These are phyloP conservation scores for Phoma sp. DNA, from an alignment of 2,329 filamentous ascomycete genomes.

Conservation along the genomic window DNA sequence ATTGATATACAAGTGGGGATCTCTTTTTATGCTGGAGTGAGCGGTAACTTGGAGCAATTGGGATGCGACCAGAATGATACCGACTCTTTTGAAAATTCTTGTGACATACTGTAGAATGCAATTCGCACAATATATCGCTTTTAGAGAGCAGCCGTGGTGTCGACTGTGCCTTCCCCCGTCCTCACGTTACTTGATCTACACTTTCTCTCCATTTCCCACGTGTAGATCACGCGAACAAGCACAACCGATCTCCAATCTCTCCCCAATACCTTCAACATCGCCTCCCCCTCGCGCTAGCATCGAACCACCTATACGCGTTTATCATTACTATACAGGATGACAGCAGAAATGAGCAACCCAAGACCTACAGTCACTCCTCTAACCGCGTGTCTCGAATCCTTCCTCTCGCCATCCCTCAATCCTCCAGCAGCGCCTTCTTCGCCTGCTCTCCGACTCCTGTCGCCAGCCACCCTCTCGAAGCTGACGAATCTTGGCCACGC, in stretches of 20 bases:
- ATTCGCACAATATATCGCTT: not conserved
- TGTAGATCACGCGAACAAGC: not conserved
- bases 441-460: conserved; percentile 28
- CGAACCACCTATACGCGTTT: not conserved
- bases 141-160: not conserved
- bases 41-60: not conserved
- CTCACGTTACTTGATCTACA: not conserved
- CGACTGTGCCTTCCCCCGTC: not conserved
- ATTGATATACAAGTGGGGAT: not conserved
- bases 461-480: conserved; percentile 28
- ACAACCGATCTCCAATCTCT: not conserved
- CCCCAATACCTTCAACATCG: too few relatives aligned
- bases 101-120: not conserved
- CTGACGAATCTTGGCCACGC: conserved; percentile 31
- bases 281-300: too few relatives aligned
- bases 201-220: not conserved
- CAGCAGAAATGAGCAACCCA: conserved; percentile 7
- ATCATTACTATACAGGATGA: not conserved
- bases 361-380: conserved; percentile 16
- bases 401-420: conserved; percentile 25
- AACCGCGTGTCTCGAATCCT: conserved; percentile 39
- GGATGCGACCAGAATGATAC: not conserved
- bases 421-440: conserved; percentile 6
- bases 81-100: not conserved
- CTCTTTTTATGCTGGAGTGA: not conserved